These are phyloP conservation scores for Aquilaria agallochum DNA, from an alignment of 441 rosid species.

Conservation along the genomic window DNA sequence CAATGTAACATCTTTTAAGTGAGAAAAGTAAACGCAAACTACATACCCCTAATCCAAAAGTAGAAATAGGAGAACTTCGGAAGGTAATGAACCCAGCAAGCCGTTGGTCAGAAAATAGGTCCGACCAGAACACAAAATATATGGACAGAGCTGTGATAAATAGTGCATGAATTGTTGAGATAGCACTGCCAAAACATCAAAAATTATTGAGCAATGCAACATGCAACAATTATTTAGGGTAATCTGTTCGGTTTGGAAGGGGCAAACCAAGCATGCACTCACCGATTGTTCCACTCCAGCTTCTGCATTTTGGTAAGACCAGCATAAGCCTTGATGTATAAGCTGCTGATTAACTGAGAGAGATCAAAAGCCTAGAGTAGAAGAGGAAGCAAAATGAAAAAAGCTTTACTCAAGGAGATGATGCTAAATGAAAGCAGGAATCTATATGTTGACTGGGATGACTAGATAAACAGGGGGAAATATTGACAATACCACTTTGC, in stretches of 20 bases:
- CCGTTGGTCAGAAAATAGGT: conserved; percentile 37
- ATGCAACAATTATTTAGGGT: conserved; percentile 1
- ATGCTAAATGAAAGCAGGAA: not conserved
- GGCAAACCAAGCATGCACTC: conserved; percentile 12
- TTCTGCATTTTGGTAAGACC: conserved; percentile 47
- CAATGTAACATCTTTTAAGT: not conserved
- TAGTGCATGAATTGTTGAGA: conserved; percentile 63
- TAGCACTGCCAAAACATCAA: conserved; percentile 34
- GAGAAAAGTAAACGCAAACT: not conserved
- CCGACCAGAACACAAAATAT: conserved; percentile 56
- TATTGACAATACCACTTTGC: conserved; percentile 47
- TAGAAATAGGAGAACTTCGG: conserved; percentile 27
- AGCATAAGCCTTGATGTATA: conserved; percentile 45
- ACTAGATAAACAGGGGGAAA: not conserved
- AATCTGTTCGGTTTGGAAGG: conserved; percentile 1
- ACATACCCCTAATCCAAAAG: conserved; percentile 15
- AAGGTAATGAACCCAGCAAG: conserved; percentile 33
- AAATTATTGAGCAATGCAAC: not conserved
- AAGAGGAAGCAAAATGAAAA: not conserved
- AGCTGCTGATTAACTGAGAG: conserved; percentile 39
- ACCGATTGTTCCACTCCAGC: conserved; percentile 72
- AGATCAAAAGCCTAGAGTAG: conserved; percentile 48
- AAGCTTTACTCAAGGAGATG: not conserved
- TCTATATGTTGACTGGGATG: not conserved
- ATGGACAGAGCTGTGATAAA: conserved; percentile 43